Conservation (phyloP, 2,329 filamentous ascomycete genomes). For the Pseudohalonectria lignicola region DNA sequence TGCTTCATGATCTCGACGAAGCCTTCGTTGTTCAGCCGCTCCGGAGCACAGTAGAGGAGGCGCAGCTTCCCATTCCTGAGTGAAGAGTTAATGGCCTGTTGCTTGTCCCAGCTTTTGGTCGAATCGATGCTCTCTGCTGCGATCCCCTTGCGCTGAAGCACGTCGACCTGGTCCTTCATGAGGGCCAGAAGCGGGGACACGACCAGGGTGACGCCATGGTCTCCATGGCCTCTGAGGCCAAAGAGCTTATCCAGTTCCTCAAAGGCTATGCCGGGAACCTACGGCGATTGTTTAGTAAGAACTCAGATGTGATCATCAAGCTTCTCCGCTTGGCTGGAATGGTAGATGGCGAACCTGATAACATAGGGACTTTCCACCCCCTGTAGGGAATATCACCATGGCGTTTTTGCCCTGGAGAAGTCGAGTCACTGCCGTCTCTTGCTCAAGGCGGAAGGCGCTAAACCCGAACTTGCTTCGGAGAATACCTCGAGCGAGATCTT, state of each 20-base stretch:
- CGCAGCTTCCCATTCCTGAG: slow-evolving; percentile 77
- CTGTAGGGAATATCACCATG: slow-evolving; percentile 34
- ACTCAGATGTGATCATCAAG: neutral
- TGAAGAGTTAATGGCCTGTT: slow-evolving; percentile 63
- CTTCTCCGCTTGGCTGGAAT: too few species aligned
- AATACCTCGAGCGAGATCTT: slow-evolving; percentile 13
- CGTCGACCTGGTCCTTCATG: slow-evolving; percentile 91
- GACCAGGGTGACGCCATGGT: slow-evolving; percentile 63
- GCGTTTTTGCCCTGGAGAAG: slow-evolving; percentile 27
- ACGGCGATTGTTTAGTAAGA: neutral
- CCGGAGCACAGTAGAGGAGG: slow-evolving; percentile 87
- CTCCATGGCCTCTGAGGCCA: slow-evolving; percentile 14
- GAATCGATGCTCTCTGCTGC: slow-evolving; percentile 82
- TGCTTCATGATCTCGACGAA: slow-evolving; percentile 69
- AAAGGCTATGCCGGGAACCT: slow-evolving; percentile 37
- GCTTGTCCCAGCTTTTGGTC: slow-evolving; percentile 57
- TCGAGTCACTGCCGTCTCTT: slow-evolving; percentile 26
- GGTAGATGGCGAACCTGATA: too few species aligned
- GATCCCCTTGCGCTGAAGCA: slow-evolving; percentile 54
- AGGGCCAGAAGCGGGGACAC: slow-evolving; percentile 80
- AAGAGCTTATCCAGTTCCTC: slow-evolving; percentile 25
- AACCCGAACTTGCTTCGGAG: slow-evolving; percentile 27
- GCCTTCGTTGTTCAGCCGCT: slow-evolving; percentile 65
- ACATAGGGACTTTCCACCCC: slow-evolving; percentile 37
- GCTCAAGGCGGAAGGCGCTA: slow-evolving; percentile 29